Base-by-base conservation (phyloP, 768 basidiomycete species). In the Hygrophoropsis aurantiaca region DNA sequence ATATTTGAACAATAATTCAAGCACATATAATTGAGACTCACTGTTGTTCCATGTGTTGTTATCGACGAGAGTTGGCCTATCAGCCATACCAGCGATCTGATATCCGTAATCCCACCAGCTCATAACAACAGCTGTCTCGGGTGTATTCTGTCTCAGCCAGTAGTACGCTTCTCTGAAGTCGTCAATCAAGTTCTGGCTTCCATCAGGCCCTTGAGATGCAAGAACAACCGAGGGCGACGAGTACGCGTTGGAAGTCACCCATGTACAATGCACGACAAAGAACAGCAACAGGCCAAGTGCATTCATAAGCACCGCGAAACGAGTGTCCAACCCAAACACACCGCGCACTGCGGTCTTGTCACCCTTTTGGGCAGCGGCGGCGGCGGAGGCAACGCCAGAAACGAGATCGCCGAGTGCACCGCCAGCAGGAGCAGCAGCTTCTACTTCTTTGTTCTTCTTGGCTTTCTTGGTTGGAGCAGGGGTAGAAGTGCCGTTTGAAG, bases 1-100 rank as follows among this genome's bases (percentile, higher is more conserved):
- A 48, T 35, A 53, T 33, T 26, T 50, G 44, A 58, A 32, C 13
- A n/a, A n/a, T n/a, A n/a, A n/a, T n/a, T n/a, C n/a, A n/a, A n/a
- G n/a, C n/a, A n/a, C n/a, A n/a, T n/a, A n/a, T n/a, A n/a, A n/a
- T n/a, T n/a, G n/a, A n/a, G 26, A 2, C 90, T 60, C 59, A 90
- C 94, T 99, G 71, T 98, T 98, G 69, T 99, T 98, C 97, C 97
- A 98, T 1, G 97, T 99, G 64, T 98, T 97, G 72, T 99, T 98
- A 68, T 99, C 95, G 16, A 98, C 95, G 55, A 98, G 71, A 1
- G 95, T 98, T 11, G 93, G 85, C 37, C 95, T 75, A 70, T 98
- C 94, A 19, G 97, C 94, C 90, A 98, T 97, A 33, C 97, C 97
- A 33, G 97, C 97, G 60, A 98, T 97, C 68, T 98, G 95, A 65